A percentile compares a stretch with the other conserved stretches of the same genome.
phyloP scores from a whole-genome alignment of 1,139 yeast species.

The Hanseniaspora sp. region DNA sequence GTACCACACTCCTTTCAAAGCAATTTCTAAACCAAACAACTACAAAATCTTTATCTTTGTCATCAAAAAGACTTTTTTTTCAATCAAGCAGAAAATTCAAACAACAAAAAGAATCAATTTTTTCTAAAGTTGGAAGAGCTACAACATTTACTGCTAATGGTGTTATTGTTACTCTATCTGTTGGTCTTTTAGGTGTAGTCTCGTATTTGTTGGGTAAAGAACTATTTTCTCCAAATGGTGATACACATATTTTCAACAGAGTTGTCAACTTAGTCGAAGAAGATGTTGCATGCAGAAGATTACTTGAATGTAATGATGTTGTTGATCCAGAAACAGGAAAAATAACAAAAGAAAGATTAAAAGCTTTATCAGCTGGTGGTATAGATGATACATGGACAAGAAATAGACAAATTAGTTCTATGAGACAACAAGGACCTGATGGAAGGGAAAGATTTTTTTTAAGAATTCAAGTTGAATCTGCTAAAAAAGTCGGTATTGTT shows the following conservation, averaged over 20 bases:
- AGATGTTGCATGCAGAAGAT: constrained; percentile 48
- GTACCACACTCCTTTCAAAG: not conserved
- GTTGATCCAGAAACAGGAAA: constrained; percentile 19
- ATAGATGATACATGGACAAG: constrained; percentile 71
- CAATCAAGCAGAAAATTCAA: constrained; percentile 9
- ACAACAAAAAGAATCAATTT: constrained; percentile 24
- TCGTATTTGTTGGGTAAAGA: constrained; percentile 68
- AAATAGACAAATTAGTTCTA: constrained; percentile 64
- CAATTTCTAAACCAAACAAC: not conserved
- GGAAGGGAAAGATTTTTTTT: constrained; percentile 72
- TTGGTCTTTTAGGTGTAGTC: constrained; percentile 58
- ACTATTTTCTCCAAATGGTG: constrained; percentile 78
- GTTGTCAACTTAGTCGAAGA: constrained; percentile 68
- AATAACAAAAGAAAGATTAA: constrained; percentile 43
- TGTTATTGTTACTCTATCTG: constrained; percentile 51
- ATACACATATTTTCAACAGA: constrained; percentile 77
- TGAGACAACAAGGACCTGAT: constrained; percentile 48
- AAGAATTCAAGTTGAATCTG: constrained; percentile 79
- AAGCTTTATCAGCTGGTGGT: constrained; percentile 70
- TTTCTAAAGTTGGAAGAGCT: constrained; percentile 40
- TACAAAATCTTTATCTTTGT: not conserved
- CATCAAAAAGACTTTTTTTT: constrained; percentile 3
- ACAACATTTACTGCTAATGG: constrained; percentile 54
- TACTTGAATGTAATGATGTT: constrained; percentile 41
- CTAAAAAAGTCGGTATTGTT: constrained; percentile 49